These are phyloP conservation scores for Serendipita vermifera DNA, from an alignment of 768 basidiomycete genomes.

Conservation along the genomic window DNA sequence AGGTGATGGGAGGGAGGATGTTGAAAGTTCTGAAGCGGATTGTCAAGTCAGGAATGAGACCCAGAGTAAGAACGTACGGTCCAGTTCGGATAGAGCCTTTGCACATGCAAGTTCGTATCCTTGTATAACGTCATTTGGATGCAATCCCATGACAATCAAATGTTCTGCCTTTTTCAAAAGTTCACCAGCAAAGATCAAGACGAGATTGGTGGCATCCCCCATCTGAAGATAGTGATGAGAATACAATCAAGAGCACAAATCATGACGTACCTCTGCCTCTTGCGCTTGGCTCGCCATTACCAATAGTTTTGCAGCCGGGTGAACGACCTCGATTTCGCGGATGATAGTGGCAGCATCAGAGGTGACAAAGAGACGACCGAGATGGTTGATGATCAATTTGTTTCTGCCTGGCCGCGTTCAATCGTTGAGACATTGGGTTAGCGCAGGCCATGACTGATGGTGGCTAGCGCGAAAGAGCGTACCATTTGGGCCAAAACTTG, in stretches of 20 bases:
- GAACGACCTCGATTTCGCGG: conserved; percentile 93
- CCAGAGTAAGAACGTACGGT: conserved; percentile 46
- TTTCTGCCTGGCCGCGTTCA: conserved; percentile 55
- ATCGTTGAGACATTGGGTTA: too few relatives aligned
- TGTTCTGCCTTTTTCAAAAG: conserved; percentile 86
- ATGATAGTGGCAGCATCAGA: conserved; percentile 99
- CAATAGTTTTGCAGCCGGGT: conserved; percentile 97
- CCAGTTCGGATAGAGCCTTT: conserved; percentile 77
- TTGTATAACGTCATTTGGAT: conserved; percentile 89
- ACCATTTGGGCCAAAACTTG: conserved; percentile 96
- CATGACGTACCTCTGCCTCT: conserved; percentile 73
- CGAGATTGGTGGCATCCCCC: conserved; percentile 95
- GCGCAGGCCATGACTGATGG: not conserved
- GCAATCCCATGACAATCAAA: conserved; percentile 89
- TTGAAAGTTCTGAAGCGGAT: conserved; percentile 45
- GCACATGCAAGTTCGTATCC: conserved; percentile 86
- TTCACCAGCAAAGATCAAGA: conserved; percentile 91
- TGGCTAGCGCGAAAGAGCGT: conserved; percentile 21
- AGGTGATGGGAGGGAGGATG: conserved; percentile 54
- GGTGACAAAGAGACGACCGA: conserved; percentile 90
- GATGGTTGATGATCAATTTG: conserved; percentile 95
- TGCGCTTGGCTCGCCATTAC: conserved; percentile 98
- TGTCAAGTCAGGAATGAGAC: conserved; percentile 13
- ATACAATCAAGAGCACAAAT: too few relatives aligned
- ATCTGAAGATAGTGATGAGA: conserved; percentile 41